A percentile compares a stretch with the other conserved stretches of the same genome.
These are phyloP conservation scores for Phyllosticta capitalensis DNA, from an alignment of 2,329 filamentous ascomycete species.

Conservation along the genomic window DNA sequence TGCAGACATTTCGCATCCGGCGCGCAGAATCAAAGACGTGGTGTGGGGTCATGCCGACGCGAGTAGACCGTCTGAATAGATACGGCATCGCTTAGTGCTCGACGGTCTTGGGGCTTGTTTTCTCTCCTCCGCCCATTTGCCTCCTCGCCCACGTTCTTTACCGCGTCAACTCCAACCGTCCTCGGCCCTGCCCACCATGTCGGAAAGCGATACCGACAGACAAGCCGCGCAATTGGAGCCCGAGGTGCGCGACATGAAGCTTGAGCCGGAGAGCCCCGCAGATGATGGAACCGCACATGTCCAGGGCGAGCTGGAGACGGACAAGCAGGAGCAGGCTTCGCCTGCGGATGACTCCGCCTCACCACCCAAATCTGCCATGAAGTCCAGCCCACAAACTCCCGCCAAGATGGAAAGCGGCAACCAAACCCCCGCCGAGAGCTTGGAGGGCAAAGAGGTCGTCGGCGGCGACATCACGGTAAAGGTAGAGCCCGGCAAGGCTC, in stretches of 20 bases:
- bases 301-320: slow-evolving; percentile 16
- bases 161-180: neutral
- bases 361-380: slow-evolving; percentile 12
- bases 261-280: slow-evolving; percentile 30
- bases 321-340: slow-evolving; percentile 15
- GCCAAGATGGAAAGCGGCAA: slow-evolving; percentile 21
- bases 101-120: slow-evolving; percentile 11
- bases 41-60: slow-evolving; percentile 8
- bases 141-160: slow-evolving; percentile 13
- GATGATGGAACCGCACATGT: slow-evolving; percentile 20
- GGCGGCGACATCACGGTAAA: slow-evolving; percentile 54
- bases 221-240: slow-evolving; percentile 32
- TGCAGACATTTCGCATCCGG: neutral
- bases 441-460: slow-evolving; percentile 44
- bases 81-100: slow-evolving; percentile 22
- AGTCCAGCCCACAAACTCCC: slow-evolving; percentile 2
- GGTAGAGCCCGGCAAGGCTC: slow-evolving; percentile 54
- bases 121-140: slow-evolving; percentile 16
- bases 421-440: slow-evolving; percentile 29
- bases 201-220: slow-evolving; percentile 25
- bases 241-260: slow-evolving; percentile 36
- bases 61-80: neutral
- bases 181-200: slow-evolving; percentile 24
- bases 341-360: slow-evolving; percentile 17
- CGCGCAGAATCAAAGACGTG: slow-evolving; percentile 1